These are phyloP conservation scores for Purshia tridentata DNA, from an alignment of 306 rosid species.

Conservation along the genomic window DNA sequence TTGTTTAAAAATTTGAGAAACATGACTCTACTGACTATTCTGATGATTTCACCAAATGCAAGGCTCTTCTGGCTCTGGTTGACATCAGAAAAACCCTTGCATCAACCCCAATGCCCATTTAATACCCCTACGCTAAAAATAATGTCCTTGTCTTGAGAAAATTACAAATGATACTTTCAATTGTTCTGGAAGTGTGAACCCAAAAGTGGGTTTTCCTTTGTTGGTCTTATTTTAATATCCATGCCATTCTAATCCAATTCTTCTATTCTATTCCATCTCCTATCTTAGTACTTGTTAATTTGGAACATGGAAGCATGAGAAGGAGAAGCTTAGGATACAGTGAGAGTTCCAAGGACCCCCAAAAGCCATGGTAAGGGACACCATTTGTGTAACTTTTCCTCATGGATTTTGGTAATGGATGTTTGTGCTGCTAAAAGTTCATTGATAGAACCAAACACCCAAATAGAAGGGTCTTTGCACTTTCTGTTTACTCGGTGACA, in stretches of 20 bases:
- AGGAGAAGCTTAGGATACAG: constrained; percentile 24
- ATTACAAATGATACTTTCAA: neutral
- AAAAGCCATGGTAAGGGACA: too few species aligned
- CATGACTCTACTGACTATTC: neutral
- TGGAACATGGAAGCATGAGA: constrained; percentile 14
- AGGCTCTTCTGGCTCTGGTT: constrained; percentile 25
- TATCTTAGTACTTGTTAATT: constrained; percentile 19
- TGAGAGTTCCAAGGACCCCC: too few species aligned
- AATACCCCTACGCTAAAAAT: constrained; percentile 21
- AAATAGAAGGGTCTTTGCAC: constrained; percentile 15
- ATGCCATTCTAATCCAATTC: constrained; percentile 30
- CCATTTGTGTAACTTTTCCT: constrained; percentile 10
- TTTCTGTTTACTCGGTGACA: constrained; percentile 21
- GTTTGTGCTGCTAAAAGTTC: constrained; percentile 35
- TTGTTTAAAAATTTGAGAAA: neutral
- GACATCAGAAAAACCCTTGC: constrained; percentile 43
- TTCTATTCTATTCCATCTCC: constrained; percentile 51
- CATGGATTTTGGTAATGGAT: constrained; percentile 34
- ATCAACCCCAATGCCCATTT: constrained; percentile 52
- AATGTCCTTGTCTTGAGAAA: neutral
- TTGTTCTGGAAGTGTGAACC: constrained; percentile 30
- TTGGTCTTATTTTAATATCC: constrained; percentile 12
- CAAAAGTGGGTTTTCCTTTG: neutral
- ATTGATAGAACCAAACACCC: constrained; percentile 34
- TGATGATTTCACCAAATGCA: constrained; percentile 30